Conservation (phyloP, 1,284 basidiomycete genomes). For the Sporisorium scitamineum region DNA sequence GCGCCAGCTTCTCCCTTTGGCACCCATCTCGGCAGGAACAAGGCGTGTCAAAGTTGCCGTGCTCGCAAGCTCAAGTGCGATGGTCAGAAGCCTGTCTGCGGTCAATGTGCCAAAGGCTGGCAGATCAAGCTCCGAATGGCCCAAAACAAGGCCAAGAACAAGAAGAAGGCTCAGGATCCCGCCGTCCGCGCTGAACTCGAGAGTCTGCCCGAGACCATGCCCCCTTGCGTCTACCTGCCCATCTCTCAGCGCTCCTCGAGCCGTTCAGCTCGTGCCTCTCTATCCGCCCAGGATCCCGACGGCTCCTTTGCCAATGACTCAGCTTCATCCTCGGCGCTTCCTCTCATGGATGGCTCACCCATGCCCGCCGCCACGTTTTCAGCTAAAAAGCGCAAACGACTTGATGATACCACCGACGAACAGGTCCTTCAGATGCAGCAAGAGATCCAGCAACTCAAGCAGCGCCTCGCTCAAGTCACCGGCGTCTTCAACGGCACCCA, state of each 20-base stretch:
- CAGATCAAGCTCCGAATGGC: conserved; percentile 56
- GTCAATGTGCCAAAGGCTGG: conserved; percentile 61
- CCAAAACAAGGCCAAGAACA: conserved; percentile 54
- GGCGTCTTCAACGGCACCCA: conserved; percentile 41
- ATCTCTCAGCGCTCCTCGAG: conserved; percentile 43
- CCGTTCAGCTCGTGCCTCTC: conserved; percentile 34
- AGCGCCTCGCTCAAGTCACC: conserved; percentile 44
- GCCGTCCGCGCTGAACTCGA: conserved; percentile 45
- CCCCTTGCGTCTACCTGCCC: conserved; percentile 51
- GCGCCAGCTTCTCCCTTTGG: conserved; percentile 48
- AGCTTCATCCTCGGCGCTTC: conserved; percentile 16
- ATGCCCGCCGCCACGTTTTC: conserved; percentile 23
- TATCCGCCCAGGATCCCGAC: conserved; percentile 28
- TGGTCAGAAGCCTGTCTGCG: conserved; percentile 58
- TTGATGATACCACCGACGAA: conserved; percentile 35
- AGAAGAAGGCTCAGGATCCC: conserved; percentile 46
- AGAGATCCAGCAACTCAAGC: conserved; percentile 50
- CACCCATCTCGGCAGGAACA: conserved; percentile 59
- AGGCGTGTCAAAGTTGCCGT: conserved; percentile 60
- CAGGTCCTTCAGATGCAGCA: conserved; percentile 42
- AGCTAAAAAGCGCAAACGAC: conserved; percentile 50
- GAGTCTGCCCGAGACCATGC: conserved; percentile 50
- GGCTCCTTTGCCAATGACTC: conserved; percentile 27
- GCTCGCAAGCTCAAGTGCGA: conserved; percentile 64
- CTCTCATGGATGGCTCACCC: conserved; percentile 41